Percentiles rank a stretch among this genome's conserved stretches.
Evolutionary conservation across 1,284 basidiomycete species (phyloP).

Genomic region (Microbotryomycetes sp.): DNA sequence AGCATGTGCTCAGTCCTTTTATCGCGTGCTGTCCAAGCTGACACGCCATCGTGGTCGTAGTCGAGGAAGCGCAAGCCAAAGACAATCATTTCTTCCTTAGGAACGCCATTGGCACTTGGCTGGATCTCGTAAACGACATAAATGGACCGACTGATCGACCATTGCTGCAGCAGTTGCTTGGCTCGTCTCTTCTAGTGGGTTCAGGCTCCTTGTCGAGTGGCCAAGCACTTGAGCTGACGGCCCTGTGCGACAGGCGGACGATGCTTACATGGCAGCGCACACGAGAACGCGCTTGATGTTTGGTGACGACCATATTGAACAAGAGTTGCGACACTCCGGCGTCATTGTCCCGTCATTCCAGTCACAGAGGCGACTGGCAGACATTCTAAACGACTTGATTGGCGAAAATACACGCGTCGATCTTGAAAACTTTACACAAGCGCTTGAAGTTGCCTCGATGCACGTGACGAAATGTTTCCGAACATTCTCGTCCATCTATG

Average conservation of each 20-base stretch:
- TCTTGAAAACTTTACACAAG: not conserved
- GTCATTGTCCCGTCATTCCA: not conserved
- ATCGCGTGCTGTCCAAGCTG: not conserved
- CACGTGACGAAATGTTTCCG: slow-evolving; percentile 19
- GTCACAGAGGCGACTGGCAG: not conserved
- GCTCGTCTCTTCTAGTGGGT: slow-evolving; percentile 14
- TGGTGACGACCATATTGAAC: not conserved
- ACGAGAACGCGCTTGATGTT: not conserved
- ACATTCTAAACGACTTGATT: not conserved
- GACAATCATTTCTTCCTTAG: slow-evolving; percentile 18
- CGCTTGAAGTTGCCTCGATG: slow-evolving; percentile 1
- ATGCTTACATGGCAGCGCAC: not conserved
- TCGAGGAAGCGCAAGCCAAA: slow-evolving; percentile 18
- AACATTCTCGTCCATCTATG: slow-evolving; percentile 10
- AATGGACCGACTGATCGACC: not conserved
- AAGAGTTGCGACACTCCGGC: not conserved
- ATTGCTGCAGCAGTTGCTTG: not conserved
- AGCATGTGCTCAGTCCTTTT: not conserved
- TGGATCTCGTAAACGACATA: slow-evolving; percentile 16
- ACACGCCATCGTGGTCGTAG: slow-evolving; percentile 1
- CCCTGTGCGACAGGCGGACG: not conserved
- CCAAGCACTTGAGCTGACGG: not conserved
- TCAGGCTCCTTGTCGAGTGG: no score
- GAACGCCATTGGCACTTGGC: slow-evolving; percentile 13
- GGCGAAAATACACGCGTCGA: not conserved